Conservation (phyloP, 805 yeast genomes). For the Candida tibetensis region DNA sequence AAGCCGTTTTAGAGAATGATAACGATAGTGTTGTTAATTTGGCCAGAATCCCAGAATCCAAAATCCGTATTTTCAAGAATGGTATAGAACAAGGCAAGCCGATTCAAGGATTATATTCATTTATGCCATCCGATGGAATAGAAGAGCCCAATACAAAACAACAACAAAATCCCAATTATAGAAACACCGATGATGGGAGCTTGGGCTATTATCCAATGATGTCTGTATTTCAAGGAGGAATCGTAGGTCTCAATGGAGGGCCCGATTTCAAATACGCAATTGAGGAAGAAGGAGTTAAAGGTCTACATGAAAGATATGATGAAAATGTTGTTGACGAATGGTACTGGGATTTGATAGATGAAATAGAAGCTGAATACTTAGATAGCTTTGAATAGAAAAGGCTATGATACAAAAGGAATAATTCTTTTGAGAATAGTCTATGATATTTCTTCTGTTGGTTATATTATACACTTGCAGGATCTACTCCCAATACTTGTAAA, state of each 20-base stretch:
- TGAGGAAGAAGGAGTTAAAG: slow-evolving; percentile 34
- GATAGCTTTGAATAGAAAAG: slow-evolving; percentile 38
- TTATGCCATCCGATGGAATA: slow-evolving; percentile 75
- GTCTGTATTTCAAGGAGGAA: slow-evolving; percentile 77
- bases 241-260: slow-evolving; percentile 67
- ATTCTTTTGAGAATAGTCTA: too few relatives aligned
- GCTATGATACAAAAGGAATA: background rate
- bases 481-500: slow-evolving; percentile 1
- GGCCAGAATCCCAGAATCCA: slow-evolving; percentile 55
- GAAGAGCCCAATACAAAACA: slow-evolving; percentile 36
- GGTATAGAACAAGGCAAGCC: slow-evolving; percentile 67
- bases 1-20: slow-evolving; percentile 42
- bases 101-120: slow-evolving; percentile 66
- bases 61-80: slow-evolving; percentile 69
- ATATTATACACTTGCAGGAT: slow-evolving; percentile 1
- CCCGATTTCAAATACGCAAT: slow-evolving; percentile 56
- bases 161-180: slow-evolving; percentile 36
- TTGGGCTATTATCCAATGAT: slow-evolving; percentile 91
- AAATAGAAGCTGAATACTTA: slow-evolving; percentile 61
- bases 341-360: slow-evolving; percentile 81
- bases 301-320: slow-evolving; percentile 58
- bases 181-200: slow-evolving; percentile 70
- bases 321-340: slow-evolving; percentile 78
- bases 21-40: slow-evolving; percentile 14
- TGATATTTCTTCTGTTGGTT: too few relatives aligned